Evolutionary conservation across 1,139 yeast species (phyloP), one percentile per base, ranked within the genome.

Genomic region (Candida dubliniensis): DNA sequence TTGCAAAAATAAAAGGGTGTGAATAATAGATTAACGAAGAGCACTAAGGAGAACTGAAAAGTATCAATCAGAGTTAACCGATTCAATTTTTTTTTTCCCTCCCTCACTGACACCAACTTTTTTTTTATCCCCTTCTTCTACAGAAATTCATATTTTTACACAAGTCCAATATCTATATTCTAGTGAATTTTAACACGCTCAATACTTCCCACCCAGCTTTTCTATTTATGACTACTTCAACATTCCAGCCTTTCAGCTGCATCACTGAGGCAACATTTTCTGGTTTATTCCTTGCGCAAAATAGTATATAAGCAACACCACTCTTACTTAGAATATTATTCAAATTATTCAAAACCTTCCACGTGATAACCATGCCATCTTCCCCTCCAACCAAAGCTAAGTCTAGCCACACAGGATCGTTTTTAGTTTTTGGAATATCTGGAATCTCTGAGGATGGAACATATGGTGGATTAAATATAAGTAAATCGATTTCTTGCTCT

Each of bases 191-290:
- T 59, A 83, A 74, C 11, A 93, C 84, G 48, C 88, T 79, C 32
- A 93, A 69, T n/a, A 87, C 93, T 63, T 93, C 99, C 96, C 97
- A 89, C 0, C 98, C 98, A 0, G 97, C 96, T 56, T 87, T 87
- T 44, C 96, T 71, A 42, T 74, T 71, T 8, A 81, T 73, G 2
- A 87, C 69, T 18, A 64, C 53, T 5, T 69, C 68, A 0, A 77
- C 81, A 0, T 45, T 45, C 95, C 95, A 88, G 0, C 84, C 83
- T 32, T 62, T 53, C 1, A 46, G 38, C 25, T 55, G 47, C 84
- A 89, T 83, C 6, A 42, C 38, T 10, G 59, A 52, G 0, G 76
- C 75, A 1, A 90, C 87, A 4, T 59, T 49, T 5, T 77, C 79
- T 0, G 97, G 98, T 34, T 82, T 77, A 59, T 93, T 93, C 49